Evolutionary conservation across 805 yeast species (phyloP).

Genomic region (Wickerhamiella parazyma): DNA sequence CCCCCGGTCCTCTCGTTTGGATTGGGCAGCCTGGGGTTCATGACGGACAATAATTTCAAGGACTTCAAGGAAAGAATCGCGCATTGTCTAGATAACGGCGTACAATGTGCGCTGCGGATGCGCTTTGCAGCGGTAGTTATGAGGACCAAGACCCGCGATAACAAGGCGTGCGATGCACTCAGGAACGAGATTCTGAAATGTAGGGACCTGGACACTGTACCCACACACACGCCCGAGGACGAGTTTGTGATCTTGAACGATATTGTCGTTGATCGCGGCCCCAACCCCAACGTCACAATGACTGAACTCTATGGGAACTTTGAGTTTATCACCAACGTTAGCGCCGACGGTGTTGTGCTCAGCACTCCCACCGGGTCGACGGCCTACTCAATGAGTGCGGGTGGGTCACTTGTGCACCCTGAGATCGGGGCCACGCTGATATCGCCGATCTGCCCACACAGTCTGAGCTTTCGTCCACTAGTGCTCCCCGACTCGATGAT

Average conservation of each 20-base stretch:
- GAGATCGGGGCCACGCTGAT: conserved; percentile 84
- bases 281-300: conserved; percentile 82
- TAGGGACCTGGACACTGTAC: conserved; percentile 13
- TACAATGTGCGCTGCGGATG: conserved; percentile 69
- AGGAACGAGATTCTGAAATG: conserved; percentile 30
- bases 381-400: conserved; percentile 89
- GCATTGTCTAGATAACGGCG: conserved; percentile 53
- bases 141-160: conserved; percentile 21
- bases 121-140: conserved; percentile 67
- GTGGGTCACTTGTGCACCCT: conserved; percentile 90
- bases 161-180: conserved; percentile 21
- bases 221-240: conserved; percentile 24
- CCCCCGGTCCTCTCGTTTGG: conserved; percentile 89
- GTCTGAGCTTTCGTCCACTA: conserved; percentile 83
- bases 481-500: conserved; percentile 87
- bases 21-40: conserved; percentile 82
- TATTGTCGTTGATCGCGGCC: conserved; percentile 84
- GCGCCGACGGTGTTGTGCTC: conserved; percentile 84
- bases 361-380: conserved; percentile 97
- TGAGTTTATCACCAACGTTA: conserved; percentile 71
- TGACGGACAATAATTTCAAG: conserved; percentile 74
- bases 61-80: conserved; percentile 48
- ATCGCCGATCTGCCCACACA: conserved; percentile 94
- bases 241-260: conserved; percentile 66
- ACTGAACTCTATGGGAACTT: conserved; percentile 83